Evolutionary conservation across 2,329 filamentous ascomycete species (phyloP), one percentile per base, ranked within the genome.

Genomic region (Aspergillus awamori): DNA sequence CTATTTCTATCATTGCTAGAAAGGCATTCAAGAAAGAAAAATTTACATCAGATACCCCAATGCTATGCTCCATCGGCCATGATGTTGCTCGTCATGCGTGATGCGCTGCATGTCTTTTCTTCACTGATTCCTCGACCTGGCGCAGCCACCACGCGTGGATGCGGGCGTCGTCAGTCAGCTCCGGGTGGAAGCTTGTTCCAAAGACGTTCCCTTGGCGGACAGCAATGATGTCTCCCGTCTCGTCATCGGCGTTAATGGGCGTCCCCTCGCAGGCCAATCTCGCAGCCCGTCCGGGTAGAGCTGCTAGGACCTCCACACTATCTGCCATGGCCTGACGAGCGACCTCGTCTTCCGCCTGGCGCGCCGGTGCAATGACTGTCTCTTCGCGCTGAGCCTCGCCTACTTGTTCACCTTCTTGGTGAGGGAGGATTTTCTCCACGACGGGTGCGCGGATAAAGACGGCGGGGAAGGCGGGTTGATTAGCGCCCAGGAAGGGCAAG

Each of bases 371-470:
- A 51, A 86, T 81, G 5, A 89, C 76, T 0, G 82, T 86, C 28
- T 81, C 82, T 1, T 82, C 80, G 39, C 74, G 70, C 39, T 72
- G 65, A 15, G 77, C 75, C 67, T 87, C 83, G 36, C 76, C 80
- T 2, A 72, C 71, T 67, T 87, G 85, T n/a, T 83, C 76, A 2
- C 83, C 83, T 13, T 79, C 70, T 11, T 74, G 73, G 54, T 80
- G 77, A 5, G 79, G 84, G 26, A 97, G 77, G 1, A 98, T 79
- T 72, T 89, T 89, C 75, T 98, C 93, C 1, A 99, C 94, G 0
- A 98, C 89, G 0, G 95, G 95, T 0, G 95, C 95, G 8, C 95
- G 86, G 70, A 99, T 99, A 76, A 99, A 99, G 33, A 98, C 90
- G 1, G 89, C 92, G 2, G 87, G 86, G 73, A 96, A 98, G 0